These are phyloP conservation scores for Trichoderma reesei DNA, from an alignment of 495 filamentous ascomycete genomes.

Conservation along the genomic window DNA sequence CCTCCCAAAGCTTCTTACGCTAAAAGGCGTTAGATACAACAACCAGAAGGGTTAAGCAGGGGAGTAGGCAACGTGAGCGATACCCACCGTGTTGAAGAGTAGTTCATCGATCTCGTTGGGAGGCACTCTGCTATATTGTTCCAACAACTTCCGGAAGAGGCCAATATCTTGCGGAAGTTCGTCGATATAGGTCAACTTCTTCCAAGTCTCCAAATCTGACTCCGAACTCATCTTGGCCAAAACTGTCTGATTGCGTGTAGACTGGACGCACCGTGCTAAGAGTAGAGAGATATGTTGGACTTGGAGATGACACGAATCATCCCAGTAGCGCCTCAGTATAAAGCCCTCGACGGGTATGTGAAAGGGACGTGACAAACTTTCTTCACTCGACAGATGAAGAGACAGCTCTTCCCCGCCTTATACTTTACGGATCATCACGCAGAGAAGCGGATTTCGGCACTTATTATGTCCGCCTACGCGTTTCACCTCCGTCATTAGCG, in stretches of 20 bases:
- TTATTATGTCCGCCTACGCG: background rate
- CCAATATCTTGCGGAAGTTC: conserved; percentile 22
- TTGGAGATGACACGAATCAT: no score
- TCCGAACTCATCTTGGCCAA: background rate
- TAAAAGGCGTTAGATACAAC: conserved; percentile 12
- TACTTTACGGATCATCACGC: background rate
- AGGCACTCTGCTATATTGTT: conserved; percentile 39
- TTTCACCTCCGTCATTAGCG: no score
- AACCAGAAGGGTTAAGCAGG: background rate
- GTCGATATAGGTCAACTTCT: conserved; percentile 8
- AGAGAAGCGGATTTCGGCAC: background rate
- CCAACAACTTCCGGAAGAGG: conserved; percentile 26
- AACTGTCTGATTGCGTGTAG: no score
- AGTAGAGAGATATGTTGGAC: no score
- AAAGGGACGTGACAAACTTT: no score
- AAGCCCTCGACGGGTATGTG: no score
- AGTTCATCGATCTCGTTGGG: conserved; percentile 34
- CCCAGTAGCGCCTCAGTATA: no score
- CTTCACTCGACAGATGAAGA: background rate
- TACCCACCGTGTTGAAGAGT: conserved; percentile 33
- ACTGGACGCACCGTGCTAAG: no score
- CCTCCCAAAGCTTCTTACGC: conserved; percentile 37
- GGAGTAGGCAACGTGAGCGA: background rate
- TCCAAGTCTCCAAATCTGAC: background rate
- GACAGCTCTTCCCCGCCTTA: background rate